Conservation (phyloP, 2,329 filamentous ascomycete genomes). For the Colletotrichum tropicicola region DNA sequence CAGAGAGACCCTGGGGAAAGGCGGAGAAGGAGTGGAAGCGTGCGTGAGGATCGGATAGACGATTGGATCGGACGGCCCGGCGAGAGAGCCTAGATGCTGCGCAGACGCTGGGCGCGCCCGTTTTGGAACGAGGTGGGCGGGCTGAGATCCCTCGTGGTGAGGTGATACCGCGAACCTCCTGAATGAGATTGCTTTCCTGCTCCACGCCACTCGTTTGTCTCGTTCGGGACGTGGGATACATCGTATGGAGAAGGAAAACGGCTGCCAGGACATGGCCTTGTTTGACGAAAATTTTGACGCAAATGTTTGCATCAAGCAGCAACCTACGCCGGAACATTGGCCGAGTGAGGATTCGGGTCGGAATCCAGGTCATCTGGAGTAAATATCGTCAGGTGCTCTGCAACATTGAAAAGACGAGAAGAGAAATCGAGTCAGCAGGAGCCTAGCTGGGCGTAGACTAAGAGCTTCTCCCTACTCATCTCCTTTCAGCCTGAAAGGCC, state of each 20-base stretch:
- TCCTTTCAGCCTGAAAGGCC: no score
- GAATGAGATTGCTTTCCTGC: neutral
- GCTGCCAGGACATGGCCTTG: neutral
- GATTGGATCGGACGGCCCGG: neutral
- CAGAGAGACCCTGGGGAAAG: neutral
- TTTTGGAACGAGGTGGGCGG: neutral
- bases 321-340: no score
- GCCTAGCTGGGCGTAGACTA: no score
- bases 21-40: neutral
- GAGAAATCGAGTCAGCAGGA: no score
- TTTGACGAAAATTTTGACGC: no score
- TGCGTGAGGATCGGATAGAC: neutral
- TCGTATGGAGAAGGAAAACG: neutral
- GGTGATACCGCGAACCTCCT: neutral
- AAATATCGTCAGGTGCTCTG: no score
- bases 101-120: neutral
- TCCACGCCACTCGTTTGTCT: neutral
- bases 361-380: no score
- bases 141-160: neutral
- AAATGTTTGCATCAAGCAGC: no score
- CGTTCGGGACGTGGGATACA: neutral
- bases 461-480: no score
- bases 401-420: no score
- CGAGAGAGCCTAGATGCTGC: neutral
- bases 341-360: no score